Base-by-base conservation (phyloP, 768 basidiomycete species). In the Suillus sp. region DNA sequence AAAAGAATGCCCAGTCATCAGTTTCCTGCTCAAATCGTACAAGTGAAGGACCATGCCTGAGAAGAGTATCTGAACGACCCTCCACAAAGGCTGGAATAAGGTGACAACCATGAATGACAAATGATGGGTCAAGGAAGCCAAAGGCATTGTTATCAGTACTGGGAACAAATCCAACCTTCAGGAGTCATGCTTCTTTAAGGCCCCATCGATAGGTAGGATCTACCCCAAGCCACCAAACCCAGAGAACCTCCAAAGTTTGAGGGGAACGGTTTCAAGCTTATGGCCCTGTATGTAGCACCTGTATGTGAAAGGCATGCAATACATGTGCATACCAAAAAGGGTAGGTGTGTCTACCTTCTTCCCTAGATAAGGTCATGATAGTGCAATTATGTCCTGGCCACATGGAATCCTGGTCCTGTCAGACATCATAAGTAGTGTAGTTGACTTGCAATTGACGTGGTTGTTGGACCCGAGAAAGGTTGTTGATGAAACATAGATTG, bases 31-130 rank as follows among this genome's bases (percentile, higher is more conserved):
- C 2, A 9, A n/a, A 7, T 13, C 61, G 18, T 1, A 59, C 54
- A 18, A 58, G 7, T 0, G 67, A 68, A 6, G 40, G 34, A 3
- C 65, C 65, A 2, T 7, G 18, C 7, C 47, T 37, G 2, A 69
- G 62, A 1, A 70, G 48, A 1, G 65, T 50, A 16, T 60, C 45
- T 3, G 69, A 68, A 6, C 56, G 62, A 2, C 71, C 71, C 16
- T 70, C 63, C 1, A 61, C n/a, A 38, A 71, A 75, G 0, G 59
- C 71, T 2, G 74, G 71, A 22, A 74, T 70, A 2, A 75, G 42
- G 7, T 75, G 72, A 38, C 66, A 68, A 0, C 50, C 62, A 8
- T 64, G 63, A 6, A 75, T 63, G 2, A 75, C 67, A 0, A 63
- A 57, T 0, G 55, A 35, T 0, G 72, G 72, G 50, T 72, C 67